Evolutionary conservation across 805 yeast genomes (phyloP).

Genomic region (Candida sonorensis): DNA sequence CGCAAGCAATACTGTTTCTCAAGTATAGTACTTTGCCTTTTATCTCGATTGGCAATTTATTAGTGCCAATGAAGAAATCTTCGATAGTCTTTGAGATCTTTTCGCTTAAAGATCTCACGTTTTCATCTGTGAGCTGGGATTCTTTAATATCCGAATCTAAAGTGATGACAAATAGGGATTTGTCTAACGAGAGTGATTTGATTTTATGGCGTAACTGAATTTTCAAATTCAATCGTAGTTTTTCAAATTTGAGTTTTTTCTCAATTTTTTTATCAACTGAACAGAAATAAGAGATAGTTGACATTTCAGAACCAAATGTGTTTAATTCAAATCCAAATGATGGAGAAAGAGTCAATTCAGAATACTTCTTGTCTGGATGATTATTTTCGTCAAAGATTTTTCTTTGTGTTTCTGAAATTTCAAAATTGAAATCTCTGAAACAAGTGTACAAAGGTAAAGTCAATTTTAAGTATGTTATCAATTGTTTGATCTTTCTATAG

Average conservation of each 20-base stretch:
- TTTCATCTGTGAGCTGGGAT: slow-evolving; percentile 7
- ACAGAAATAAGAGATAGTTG: slow-evolving; percentile 20
- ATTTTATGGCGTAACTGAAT: slow-evolving; percentile 20
- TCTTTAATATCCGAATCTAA: slow-evolving; percentile 12
- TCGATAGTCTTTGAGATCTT: slow-evolving; percentile 5
- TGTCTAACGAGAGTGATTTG: slow-evolving; percentile 10
- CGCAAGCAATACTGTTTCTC: slow-evolving; percentile 22
- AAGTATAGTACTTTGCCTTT: slow-evolving; percentile 16
- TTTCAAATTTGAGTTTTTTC: slow-evolving; percentile 16
- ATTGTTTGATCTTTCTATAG: slow-evolving; percentile 16
- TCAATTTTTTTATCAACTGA: slow-evolving; percentile 14
- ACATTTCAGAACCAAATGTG: slow-evolving; percentile 16
- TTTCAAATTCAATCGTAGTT: slow-evolving; percentile 12
- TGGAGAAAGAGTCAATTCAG: slow-evolving; percentile 13
- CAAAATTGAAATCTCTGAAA: slow-evolving; percentile 8
- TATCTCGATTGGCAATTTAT: not conserved
- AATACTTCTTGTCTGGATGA: slow-evolving; percentile 6
- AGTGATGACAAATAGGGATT: slow-evolving; percentile 18
- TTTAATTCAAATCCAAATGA: slow-evolving; percentile 15
- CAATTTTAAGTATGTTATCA: slow-evolving; percentile 23
- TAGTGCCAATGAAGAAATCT: slow-evolving; percentile 16
- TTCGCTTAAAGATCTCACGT: slow-evolving; percentile 6
- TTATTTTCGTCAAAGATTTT: slow-evolving; percentile 12
- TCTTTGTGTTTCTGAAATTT: slow-evolving; percentile 5
- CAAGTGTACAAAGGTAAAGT: slow-evolving; percentile 24